Evolutionary conservation across 2,329 filamentous ascomycete species (phyloP), one percentile per base, ranked within the genome.

Genomic region (Fusarium sp.): DNA sequence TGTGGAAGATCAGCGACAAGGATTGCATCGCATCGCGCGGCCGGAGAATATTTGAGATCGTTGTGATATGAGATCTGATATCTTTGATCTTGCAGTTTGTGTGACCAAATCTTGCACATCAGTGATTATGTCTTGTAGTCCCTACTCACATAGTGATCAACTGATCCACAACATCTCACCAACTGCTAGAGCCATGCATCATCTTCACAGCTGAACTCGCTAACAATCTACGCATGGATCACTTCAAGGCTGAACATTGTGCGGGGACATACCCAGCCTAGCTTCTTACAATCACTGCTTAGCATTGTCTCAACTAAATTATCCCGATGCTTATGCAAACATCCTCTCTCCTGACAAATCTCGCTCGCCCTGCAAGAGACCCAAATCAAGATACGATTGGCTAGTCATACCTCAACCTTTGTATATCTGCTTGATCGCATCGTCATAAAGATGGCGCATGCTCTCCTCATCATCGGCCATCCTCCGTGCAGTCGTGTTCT

Each of bases 371-470:
- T 60, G 30, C 32, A 18, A 18, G 35, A 21, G 18, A 23, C 16
- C 15, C 7, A 15, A 10, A n/a, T n/a, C 21, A 56, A 52, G 33
- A 57, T 52, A 33, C 47, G 50, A 69, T 57, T 69, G 50, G 50
- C 19, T 40, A 25, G 25, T 30, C 9, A 46, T 19, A 15, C 42
- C 25, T 46, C 44, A 71, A 28, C 37, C 50, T 43, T 32, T 59
- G 15, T 42, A 64, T 58, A 74, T 74, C n/a, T 71, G 62, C 21
- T 74, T 74, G 9, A 71, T 61, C 11, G 35, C 56, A 46, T 61
- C 40, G 33, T 67, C 53, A 23, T 71, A 66, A 11, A 66, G 38
- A 44, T 52, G 67, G 23, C 46, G 23, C 44, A 52, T 73, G 44
- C 58, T 71, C 12, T 50, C 33, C 9, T 59, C 44, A 23, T 62